phyloP scores from a whole-genome alignment of 352 stramenopile genomes.

The Phytopythium oedochilum region DNA sequence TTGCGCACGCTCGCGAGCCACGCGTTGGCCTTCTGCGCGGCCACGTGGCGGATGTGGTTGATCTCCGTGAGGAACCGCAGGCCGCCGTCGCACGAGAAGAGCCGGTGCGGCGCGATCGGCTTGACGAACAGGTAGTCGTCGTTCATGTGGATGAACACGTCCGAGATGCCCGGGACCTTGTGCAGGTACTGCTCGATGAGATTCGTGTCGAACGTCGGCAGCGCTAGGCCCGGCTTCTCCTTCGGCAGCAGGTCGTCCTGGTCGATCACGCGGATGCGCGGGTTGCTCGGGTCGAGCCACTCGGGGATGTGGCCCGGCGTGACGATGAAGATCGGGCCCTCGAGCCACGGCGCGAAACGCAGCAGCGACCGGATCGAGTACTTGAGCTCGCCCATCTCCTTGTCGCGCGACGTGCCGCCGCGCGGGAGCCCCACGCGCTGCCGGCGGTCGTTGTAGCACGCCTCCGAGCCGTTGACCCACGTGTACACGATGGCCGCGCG shows the following conservation, averaged over 20 bases:
- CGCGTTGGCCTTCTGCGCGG: constrained; percentile 49
- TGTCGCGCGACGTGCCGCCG: constrained; percentile 66
- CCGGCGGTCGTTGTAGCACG: constrained; percentile 68
- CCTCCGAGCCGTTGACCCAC: constrained; percentile 82
- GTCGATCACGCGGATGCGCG: constrained; percentile 65
- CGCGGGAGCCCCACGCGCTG: constrained; percentile 40
- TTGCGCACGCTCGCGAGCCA: constrained; percentile 81
- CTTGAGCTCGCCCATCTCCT: constrained; percentile 85
- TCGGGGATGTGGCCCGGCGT: constrained; percentile 76
- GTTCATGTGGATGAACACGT: constrained; percentile 89
- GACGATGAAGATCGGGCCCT: constrained; percentile 82
- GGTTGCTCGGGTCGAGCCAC: constrained; percentile 70
- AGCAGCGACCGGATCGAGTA: constrained; percentile 80
- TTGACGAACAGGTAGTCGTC: constrained; percentile 90
- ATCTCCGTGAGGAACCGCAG: constrained; percentile 74
- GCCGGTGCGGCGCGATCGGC: constrained; percentile 64
- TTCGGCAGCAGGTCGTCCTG: constrained; percentile 69
- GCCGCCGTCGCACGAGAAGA: constrained; percentile 83
- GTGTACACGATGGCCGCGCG: constrained; percentile 80
- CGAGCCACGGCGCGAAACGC: constrained; percentile 75
- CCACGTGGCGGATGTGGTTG: constrained; percentile 78
- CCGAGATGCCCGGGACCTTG: constrained; percentile 77
- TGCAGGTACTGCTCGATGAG: constrained; percentile 88
- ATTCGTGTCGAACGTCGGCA: constrained; percentile 81
- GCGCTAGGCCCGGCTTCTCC: constrained; percentile 29